phyloP scores from a whole-genome alignment of 192 early-diverging fungal genomes.

The Globomyces pollinis-pini region DNA sequence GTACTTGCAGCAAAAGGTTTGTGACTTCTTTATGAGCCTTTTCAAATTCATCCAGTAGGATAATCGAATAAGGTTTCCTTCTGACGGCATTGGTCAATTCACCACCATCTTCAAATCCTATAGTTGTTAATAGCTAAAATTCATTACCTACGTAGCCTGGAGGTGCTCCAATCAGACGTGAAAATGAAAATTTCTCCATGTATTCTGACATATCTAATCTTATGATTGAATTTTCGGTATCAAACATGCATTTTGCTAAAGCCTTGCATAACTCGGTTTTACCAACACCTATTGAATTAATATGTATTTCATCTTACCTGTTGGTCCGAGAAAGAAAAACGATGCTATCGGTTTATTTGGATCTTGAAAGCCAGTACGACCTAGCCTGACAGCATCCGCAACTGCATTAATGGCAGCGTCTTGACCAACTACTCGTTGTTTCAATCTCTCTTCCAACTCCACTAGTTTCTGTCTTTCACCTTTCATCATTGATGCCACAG shows the following conservation, averaged over 20 bases:
- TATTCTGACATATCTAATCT: slow-evolving; percentile 91
- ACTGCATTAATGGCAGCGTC: too few species aligned
- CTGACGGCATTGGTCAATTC: slow-evolving; percentile 81
- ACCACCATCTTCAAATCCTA: slow-evolving; percentile 88
- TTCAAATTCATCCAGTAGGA: slow-evolving; percentile 89
- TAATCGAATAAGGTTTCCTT: slow-evolving; percentile 73
- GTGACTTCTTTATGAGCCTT: slow-evolving; percentile 77
- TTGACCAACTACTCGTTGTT: slow-evolving; percentile 78
- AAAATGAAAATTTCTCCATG: slow-evolving; percentile 71
- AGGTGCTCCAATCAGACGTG: slow-evolving; percentile 78
- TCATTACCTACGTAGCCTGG: too few species aligned
- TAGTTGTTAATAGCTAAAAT: too few species aligned
- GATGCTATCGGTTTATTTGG: slow-evolving; percentile 68
- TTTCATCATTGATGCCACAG: slow-evolving; percentile 66
- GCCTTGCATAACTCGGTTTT: slow-evolving; percentile 48
- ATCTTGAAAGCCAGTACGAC: slow-evolving; percentile 72
- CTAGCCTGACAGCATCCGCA: slow-evolving; percentile 70
- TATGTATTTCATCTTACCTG: slow-evolving; percentile 40
- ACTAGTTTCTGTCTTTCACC: slow-evolving; percentile 71
- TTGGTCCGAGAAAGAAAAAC: slow-evolving; percentile 84
- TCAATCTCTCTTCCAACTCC: slow-evolving; percentile 54
- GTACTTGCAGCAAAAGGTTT: slow-evolving; percentile 80
- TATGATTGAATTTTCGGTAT: slow-evolving; percentile 82
- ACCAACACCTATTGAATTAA: slow-evolving; percentile 39
- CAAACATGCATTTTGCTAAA: slow-evolving; percentile 64